Conservation (phyloP, 495 filamentous ascomycete species). For the Aspergillus ostianus region DNA sequence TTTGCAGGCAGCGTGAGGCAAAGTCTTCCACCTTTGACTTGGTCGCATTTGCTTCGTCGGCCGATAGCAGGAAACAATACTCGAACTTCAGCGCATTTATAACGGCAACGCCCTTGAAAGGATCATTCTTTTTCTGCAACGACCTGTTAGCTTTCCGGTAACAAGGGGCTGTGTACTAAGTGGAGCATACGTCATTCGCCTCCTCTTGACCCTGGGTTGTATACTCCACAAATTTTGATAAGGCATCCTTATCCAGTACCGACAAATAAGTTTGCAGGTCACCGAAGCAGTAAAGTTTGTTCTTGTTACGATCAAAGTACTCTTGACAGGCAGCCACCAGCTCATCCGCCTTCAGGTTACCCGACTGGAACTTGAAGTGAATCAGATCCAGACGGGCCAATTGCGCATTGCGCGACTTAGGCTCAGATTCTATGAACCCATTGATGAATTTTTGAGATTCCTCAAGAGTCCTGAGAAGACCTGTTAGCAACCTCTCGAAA, state of each 20-base stretch:
- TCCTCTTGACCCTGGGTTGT: slow-evolving; percentile 21
- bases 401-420: slow-evolving; percentile 49
- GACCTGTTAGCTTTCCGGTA: slow-evolving; percentile 14
- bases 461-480: slow-evolving; percentile 27
- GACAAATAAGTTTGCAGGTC: slow-evolving; percentile 50
- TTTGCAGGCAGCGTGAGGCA: slow-evolving; percentile 44
- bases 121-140: slow-evolving; percentile 11
- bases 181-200: slow-evolving; percentile 31
- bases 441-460: slow-evolving; percentile 33
- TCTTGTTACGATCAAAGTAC: slow-evolving; percentile 50
- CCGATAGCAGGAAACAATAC: slow-evolving; percentile 52
- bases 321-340: slow-evolving; percentile 42
- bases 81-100: slow-evolving; percentile 58
- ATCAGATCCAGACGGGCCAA: slow-evolving; percentile 40
- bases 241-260: slow-evolving; percentile 32
- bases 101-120: slow-evolving; percentile 30
- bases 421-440: slow-evolving; percentile 32
- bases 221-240: slow-evolving; percentile 42
- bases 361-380: slow-evolving; percentile 26
- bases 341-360: slow-evolving; percentile 30
- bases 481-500: slow-evolving; percentile 10
- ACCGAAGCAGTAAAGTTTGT: slow-evolving; percentile 54
- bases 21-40: slow-evolving; percentile 41
- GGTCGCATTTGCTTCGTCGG: slow-evolving; percentile 32
- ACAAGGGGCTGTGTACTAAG: not conserved